A percentile compares a stretch with the other conserved stretches of the same genome.
These are phyloP conservation scores for Paramecium tetraurelia DNA, from an alignment of 73 alveolate genomes.

Conservation along the genomic window DNA sequence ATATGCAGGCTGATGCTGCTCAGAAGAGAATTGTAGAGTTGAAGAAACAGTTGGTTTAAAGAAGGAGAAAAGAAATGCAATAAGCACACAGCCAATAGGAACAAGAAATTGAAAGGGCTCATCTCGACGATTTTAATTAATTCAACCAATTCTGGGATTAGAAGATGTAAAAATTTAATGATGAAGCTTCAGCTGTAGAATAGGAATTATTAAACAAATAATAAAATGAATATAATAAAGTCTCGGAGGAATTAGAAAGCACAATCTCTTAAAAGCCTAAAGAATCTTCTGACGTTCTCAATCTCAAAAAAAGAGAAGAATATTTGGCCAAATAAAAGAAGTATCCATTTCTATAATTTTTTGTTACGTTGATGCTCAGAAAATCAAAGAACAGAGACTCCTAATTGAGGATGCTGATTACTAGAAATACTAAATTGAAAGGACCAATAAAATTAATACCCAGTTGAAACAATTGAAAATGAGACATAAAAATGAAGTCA, in stretches of 20 bases:
- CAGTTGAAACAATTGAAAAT: slow-evolving; percentile 27
- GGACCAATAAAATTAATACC: slow-evolving; percentile 53
- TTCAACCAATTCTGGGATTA: slow-evolving; percentile 39
- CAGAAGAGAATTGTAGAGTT: not conserved
- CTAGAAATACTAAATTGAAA: slow-evolving; percentile 51
- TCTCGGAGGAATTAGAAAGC: slow-evolving; percentile 60
- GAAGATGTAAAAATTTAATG: slow-evolving; percentile 43
- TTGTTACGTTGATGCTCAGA: slow-evolving; percentile 66
- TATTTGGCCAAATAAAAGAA: slow-evolving; percentile 62
- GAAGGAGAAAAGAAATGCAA: not conserved
- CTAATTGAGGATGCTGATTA: slow-evolving; percentile 49
- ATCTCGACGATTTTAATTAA: slow-evolving; percentile 14
- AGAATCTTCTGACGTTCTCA: slow-evolving; percentile 64
- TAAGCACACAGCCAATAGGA: slow-evolving; percentile 19
- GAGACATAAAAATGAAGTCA: slow-evolving; percentile 62
- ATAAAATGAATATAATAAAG: slow-evolving; percentile 10
- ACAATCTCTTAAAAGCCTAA: slow-evolving; percentile 61
- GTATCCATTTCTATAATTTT: not conserved
- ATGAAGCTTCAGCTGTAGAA: slow-evolving; percentile 57
- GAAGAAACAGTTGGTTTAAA: not conserved
- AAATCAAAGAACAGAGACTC: slow-evolving; percentile 45
- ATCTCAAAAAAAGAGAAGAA: slow-evolving; percentile 69
- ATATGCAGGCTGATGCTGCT: slow-evolving; percentile 36
- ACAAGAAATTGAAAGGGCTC: slow-evolving; percentile 16
- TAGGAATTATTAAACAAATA: slow-evolving; percentile 28